Evolutionary conservation across 2,329 filamentous ascomycete species (phyloP), one percentile per base, ranked within the genome.

Genomic region (Botrytis deweyae): DNA sequence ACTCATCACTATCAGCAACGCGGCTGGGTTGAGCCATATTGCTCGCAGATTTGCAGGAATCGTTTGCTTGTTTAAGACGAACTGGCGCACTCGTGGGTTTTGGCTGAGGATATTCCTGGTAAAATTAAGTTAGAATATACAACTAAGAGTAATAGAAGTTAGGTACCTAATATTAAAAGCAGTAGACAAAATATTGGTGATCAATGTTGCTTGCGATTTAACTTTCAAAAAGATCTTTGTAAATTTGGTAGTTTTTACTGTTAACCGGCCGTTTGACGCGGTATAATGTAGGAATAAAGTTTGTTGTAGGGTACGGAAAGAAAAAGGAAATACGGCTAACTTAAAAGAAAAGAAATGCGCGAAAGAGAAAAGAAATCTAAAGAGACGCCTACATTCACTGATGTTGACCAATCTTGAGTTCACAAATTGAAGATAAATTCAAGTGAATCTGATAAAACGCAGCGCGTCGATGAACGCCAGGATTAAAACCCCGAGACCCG

Each of bases 1-100:
- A 77, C 33, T 70, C 73, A 36, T 77, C 75, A 5, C 75, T 78
- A 33, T 76, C 74, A 16, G 74, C 65, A 46, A 78, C 70, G 40
- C 12, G 22, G 55, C 46, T 46, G 8, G 22, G 52, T 38, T 9
- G 42, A 40, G 40, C 33, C 68, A 70, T 70, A 36, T 38, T 70
- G 42, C 52, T n/a, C 55, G 55, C n/a, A 16, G 38, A 18, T 14
- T n/a, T n/a, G 61, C 4, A 70, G 52, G 38, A 20, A 25, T 58
- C 18, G 38, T 67, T 52, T 67, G 25, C 25, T 40, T 58, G 25
- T 6, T 66, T 25, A 49, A 49, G 29, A 25, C 40, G 18, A 38
- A 40, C 8, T 38, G 49, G 55, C 49, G n/a, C 49, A 68, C 49
- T 68, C n/a, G 49, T 58, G 36, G 16, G 18, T 29, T 58, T 58